These are phyloP conservation scores for Dothiorella sarmentorum DNA, from an alignment of 2,329 filamentous ascomycete species.

Conservation along the genomic window DNA sequence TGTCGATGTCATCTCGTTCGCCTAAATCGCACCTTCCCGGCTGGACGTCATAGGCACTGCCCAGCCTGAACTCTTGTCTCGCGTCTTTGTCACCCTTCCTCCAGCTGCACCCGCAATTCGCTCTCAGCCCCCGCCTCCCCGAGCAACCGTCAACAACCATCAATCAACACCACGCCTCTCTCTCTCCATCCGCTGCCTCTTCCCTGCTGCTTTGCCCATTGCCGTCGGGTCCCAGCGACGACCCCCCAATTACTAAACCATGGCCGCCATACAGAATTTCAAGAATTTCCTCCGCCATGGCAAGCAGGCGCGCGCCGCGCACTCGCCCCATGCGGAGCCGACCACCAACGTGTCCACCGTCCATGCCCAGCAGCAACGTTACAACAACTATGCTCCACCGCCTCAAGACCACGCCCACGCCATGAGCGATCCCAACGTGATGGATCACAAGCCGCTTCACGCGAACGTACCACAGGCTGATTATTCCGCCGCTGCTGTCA, in stretches of 20 bases:
- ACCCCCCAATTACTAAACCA: slow-evolving; percentile 33
- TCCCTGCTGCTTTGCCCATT: neutral
- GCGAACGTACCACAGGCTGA: slow-evolving; percentile 51
- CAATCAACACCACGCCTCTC: slow-evolving; percentile 1
- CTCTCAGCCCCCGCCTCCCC: slow-evolving; percentile 6
- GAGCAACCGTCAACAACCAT: neutral
- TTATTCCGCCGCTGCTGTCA: slow-evolving; percentile 61
- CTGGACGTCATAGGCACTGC: slow-evolving; percentile 10
- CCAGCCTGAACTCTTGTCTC: slow-evolving; percentile 2
- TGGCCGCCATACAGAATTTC: slow-evolving; percentile 83
- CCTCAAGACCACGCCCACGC: slow-evolving; percentile 54
- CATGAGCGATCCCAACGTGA: slow-evolving; percentile 59
- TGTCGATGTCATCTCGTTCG: slow-evolving; percentile 15
- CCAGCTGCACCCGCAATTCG: slow-evolving; percentile 9
- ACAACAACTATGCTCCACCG: slow-evolving; percentile 42
- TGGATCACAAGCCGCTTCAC: slow-evolving; percentile 54
- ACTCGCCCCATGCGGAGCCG: slow-evolving; percentile 57
- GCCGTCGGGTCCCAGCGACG: slow-evolving; percentile 4
- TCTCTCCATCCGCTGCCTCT: neutral
- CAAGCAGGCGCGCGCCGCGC: slow-evolving; percentile 78
- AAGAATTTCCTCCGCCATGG: slow-evolving; percentile 99
- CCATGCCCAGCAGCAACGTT: slow-evolving; percentile 51
- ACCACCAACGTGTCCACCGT: slow-evolving; percentile 62
- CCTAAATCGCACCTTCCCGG: slow-evolving; percentile 10
- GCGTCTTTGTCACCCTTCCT: slow-evolving; percentile 14